Base-by-base conservation (phyloP, 495 filamentous ascomycete species). In the Xylaria flabelliformis region DNA sequence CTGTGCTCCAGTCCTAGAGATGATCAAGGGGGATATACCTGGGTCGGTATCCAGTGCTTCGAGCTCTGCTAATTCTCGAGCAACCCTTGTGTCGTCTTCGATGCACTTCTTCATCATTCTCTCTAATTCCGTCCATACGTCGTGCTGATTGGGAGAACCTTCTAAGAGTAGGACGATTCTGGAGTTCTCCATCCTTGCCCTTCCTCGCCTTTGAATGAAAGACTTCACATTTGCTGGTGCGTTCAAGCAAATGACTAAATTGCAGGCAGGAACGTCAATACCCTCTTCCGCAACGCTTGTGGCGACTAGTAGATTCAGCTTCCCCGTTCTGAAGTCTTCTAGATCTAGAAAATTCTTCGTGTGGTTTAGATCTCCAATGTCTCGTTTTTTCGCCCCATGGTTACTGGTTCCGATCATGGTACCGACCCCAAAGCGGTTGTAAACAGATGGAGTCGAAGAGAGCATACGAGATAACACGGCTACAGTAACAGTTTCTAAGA, bases 271-370 rank as follows among this genome's bases (percentile, higher is more conserved):
- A 3, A 98, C 87, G 78, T 98, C 95, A 50, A 99, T 92, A 0
- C 95, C 96, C 81, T 99, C 96, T 80, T 98, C 95, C 0, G 97
- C 82, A 0, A 95, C 95, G 75, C 88, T 92, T 0, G 95, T 98
- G 0, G 93, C 88, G 8, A 99, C 82, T 12, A 99, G 84, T 1
- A 99, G 83, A 74, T 97, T 96, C 41, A 88, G 89, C 4, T 81
- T 82, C 10, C 94, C 93, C 3, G 77, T 74, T 21, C 89, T 88
- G 72, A 99, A 95, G 17, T 90, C 84, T 10, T 89, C 83, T 2
- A 99, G 86, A 0, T 90, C 90, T 29, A 86, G 72, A 48, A 83
- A 77, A 68, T 93, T 82, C 12, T 86, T 86, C 9, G 81, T 74
- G 9, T 86, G 85, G 1, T 86, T 82, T 17, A 95, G 80, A 50